Evolutionary conservation across 1,284 basidiomycete genomes (phyloP).

Genomic region (Somion occarium): DNA sequence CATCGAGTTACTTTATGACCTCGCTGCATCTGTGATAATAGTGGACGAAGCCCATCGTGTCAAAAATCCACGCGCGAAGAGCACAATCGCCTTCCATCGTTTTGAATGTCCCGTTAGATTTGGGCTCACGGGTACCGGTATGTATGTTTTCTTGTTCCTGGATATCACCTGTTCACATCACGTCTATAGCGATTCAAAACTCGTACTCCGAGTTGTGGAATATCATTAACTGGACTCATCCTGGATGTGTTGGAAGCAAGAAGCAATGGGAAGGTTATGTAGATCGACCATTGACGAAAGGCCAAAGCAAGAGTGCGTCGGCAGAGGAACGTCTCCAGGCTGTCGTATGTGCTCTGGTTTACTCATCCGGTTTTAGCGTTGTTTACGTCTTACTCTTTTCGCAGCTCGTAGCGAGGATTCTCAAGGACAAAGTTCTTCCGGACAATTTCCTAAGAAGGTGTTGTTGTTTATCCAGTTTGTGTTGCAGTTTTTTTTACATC

Average conservation of each 20-base stretch:
- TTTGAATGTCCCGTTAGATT: constrained; percentile 64
- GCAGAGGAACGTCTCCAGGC: constrained; percentile 58
- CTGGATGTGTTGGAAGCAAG: constrained; percentile 57
- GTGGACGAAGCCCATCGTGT: constrained; percentile 83
- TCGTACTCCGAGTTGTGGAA: constrained; percentile 82
- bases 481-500: neutral
- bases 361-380: neutral
- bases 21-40: constrained; percentile 67
- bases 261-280: constrained; percentile 70
- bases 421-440: constrained; percentile 68
- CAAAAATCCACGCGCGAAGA: constrained; percentile 67
- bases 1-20: constrained; percentile 57
- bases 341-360: constrained; percentile 35
- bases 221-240: constrained; percentile 78
- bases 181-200: constrained; percentile 83
- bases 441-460: constrained; percentile 74
- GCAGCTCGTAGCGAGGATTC: constrained; percentile 51
- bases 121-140: constrained; percentile 63
- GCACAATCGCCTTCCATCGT: constrained; percentile 57
- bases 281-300: constrained; percentile 58
- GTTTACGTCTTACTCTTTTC: too few relatives aligned
- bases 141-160: constrained; percentile 6
- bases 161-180: neutral
- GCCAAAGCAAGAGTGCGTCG: constrained; percentile 63
- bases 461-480: constrained; percentile 9